phyloP scores from a whole-genome alignment of 495 filamentous ascomycete species.

The Cercophora newfieldiana region DNA sequence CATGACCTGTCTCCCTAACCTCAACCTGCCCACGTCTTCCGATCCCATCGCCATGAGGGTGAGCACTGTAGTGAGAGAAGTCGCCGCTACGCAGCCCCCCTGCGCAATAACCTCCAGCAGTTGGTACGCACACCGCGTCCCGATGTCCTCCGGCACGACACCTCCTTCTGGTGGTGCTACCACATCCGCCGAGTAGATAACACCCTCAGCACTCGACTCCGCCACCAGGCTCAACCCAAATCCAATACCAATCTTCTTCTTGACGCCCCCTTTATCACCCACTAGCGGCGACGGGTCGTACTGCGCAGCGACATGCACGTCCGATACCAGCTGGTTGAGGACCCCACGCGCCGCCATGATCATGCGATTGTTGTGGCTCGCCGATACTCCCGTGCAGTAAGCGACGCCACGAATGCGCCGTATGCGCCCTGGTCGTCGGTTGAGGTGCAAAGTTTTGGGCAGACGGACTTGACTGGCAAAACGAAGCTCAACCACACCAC shows the following conservation, averaged over 20 bases:
- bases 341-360: constrained; percentile 87
- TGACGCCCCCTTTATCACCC: constrained; percentile 58
- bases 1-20: constrained; percentile 72
- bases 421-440: constrained; percentile 72
- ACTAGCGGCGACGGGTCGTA: constrained; percentile 74
- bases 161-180: constrained; percentile 79
- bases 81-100: constrained; percentile 76
- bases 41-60: constrained; percentile 95
- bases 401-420: constrained; percentile 90
- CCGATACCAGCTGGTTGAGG: constrained; percentile 78
- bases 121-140: constrained; percentile 83
- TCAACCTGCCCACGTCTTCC: constrained; percentile 58
- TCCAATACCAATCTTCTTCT: constrained; percentile 61
- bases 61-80: constrained; percentile 68
- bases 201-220: constrained; percentile 78
- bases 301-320: constrained; percentile 74
- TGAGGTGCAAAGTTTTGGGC: constrained; percentile 92
- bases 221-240: constrained; percentile 90
- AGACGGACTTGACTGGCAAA: constrained; percentile 90
- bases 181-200: constrained; percentile 83
- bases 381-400: constrained; percentile 85
- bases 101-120: constrained; percentile 77
- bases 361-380: constrained; percentile 90
- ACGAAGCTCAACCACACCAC: constrained; percentile 87
- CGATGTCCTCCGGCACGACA: constrained; percentile 84